These are phyloP conservation scores for Solanum lycopersicoides DNA, from an alignment of 257 asterid species.

Conservation along the genomic window DNA sequence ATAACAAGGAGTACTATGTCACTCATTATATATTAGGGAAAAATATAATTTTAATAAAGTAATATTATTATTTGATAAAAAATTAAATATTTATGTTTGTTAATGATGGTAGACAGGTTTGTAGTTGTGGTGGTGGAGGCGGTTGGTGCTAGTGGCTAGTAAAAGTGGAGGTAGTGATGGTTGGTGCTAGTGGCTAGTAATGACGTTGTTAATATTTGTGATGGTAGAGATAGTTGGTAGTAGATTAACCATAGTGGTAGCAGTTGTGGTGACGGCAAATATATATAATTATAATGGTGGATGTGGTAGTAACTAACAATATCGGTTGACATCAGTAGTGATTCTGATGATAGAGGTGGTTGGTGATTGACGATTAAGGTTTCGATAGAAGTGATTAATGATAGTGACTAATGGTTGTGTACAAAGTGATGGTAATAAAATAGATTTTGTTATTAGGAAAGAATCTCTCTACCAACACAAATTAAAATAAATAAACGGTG, in stretches of 20 bases:
- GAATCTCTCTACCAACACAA: not conserved
- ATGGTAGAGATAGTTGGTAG: not conserved
- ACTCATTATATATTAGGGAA: not conserved
- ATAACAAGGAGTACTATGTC: not conserved
- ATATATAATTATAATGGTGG: no score
- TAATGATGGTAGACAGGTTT: not conserved
- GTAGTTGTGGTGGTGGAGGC: not conserved
- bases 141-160: not conserved
- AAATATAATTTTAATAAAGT: not conserved
- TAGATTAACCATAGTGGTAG: not conserved
- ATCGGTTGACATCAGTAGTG: no score
- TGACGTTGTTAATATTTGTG: no score
- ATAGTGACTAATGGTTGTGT: no score
- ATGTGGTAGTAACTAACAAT: not conserved
- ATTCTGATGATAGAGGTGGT: not conserved
- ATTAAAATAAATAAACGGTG: no score
- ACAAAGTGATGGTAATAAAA: not conserved
- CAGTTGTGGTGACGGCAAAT: not conserved
- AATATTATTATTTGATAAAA: not conserved
- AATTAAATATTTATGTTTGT: not conserved
- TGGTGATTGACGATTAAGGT: not conserved
- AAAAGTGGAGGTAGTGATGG: not conserved
- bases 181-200: not conserved
- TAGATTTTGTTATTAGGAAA: no score
- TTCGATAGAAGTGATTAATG: not conserved